Evolutionary conservation across 2,329 filamentous ascomycete genomes (phyloP).

Genomic region (Dichotomopilus funicola): DNA sequence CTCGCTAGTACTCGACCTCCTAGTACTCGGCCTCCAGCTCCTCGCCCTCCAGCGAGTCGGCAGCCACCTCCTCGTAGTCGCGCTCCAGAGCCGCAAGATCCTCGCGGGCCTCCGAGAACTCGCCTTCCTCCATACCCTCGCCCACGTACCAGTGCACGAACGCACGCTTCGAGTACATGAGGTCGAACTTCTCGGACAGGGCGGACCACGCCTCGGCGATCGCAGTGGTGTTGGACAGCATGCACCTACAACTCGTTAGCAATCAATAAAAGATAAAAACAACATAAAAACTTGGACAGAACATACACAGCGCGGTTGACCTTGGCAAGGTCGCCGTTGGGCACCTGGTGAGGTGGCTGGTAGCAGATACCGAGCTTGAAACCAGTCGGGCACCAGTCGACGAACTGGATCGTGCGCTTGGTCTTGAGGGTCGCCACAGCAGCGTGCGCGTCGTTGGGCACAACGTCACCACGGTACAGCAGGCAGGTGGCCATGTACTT

Average conservation of each 20-base stretch:
- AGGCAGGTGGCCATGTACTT: slow-evolving; percentile 99
- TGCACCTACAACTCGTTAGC: slow-evolving; percentile 57
- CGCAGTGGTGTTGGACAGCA: slow-evolving; percentile 97
- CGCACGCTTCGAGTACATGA: slow-evolving; percentile 99
- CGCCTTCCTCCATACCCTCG: slow-evolving; percentile 99
- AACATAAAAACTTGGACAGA: background rate
- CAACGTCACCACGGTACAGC: slow-evolving; percentile 96
- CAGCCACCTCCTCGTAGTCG: slow-evolving; percentile 97
- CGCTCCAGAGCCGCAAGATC: slow-evolving; percentile 96
- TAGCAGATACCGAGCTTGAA: slow-evolving; percentile 99
- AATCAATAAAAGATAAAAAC: background rate
- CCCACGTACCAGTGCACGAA: slow-evolving; percentile 99
- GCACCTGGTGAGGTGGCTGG: slow-evolving; percentile 92
- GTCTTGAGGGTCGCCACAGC: slow-evolving; percentile 97
- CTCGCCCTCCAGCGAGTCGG: slow-evolving; percentile 84
- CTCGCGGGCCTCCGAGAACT: slow-evolving; percentile 98
- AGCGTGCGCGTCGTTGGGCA: slow-evolving; percentile 88
- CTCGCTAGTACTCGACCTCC: slow-evolving; percentile 16
- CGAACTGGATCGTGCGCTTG: slow-evolving; percentile 98
- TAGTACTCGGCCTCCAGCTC: slow-evolving; percentile 94
- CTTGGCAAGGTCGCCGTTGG: slow-evolving; percentile 94
- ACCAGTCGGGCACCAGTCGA: slow-evolving; percentile 99
- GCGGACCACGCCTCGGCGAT: slow-evolving; percentile 98
- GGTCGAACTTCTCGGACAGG: slow-evolving; percentile 95
- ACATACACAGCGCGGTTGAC: slow-evolving; percentile 96